These are phyloP conservation scores for Yamadazyma diddensiae DNA, from an alignment of 1,139 yeast genomes.

Conservation along the genomic window DNA sequence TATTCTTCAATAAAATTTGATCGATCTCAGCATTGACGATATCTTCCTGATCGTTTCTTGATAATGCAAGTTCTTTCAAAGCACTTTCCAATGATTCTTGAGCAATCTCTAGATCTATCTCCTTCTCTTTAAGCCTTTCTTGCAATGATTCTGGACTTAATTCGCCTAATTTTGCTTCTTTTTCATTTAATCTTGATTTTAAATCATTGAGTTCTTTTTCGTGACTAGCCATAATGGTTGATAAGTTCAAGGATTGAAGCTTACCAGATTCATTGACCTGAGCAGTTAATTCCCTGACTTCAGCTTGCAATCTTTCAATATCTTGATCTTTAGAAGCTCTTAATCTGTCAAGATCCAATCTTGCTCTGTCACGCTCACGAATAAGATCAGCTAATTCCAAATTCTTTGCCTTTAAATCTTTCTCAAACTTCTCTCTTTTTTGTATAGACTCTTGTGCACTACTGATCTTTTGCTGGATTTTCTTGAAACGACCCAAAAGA, in stretches of 20 bases:
- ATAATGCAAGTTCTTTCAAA: conserved; percentile 53
- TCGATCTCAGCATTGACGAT: conserved; percentile 61
- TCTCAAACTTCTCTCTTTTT: conserved; percentile 78
- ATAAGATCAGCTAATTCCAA: conserved; percentile 86
- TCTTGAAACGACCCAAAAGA: conserved; percentile 74
- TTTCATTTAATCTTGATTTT: conserved; percentile 32
- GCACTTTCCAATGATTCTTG: conserved; percentile 81
- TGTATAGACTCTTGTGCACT: conserved; percentile 92
- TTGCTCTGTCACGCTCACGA: conserved; percentile 85
- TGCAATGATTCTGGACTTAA: conserved; percentile 35
- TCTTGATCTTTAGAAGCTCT: conserved; percentile 67
- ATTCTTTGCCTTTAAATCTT: conserved; percentile 81
- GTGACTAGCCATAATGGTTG: conserved; percentile 61
- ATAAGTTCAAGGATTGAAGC: conserved; percentile 63
- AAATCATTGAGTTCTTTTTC: conserved; percentile 51
- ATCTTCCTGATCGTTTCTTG: conserved; percentile 54
- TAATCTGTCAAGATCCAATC: conserved; percentile 74
- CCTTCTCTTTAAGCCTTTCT: conserved; percentile 59
- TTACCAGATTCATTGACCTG: conserved; percentile 64
- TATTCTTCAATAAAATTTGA: conserved; percentile 47
- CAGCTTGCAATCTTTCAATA: conserved; percentile 64
- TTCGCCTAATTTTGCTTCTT: conserved; percentile 21
- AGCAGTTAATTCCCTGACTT: conserved; percentile 59
- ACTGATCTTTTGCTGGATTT: conserved; percentile 83
- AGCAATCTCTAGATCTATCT: conserved; percentile 75